Base-by-base conservation (phyloP, 441 rosid genomes). In the Mallotus japonicus region DNA sequence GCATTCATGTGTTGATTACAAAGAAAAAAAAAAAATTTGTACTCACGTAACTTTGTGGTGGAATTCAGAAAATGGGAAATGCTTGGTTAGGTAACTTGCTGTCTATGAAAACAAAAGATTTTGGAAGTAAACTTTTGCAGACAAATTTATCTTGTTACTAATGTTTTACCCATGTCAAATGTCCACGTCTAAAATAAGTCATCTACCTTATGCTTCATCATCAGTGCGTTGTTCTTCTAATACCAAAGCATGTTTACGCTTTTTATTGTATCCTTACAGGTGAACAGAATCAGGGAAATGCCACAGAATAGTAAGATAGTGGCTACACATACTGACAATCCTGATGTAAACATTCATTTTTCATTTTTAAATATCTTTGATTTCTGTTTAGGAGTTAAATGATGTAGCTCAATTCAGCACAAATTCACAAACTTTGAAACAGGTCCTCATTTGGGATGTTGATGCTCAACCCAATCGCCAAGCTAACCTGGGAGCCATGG, bases 401-500 rank as follows among this genome's bases (percentile, higher is more conserved):
- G 14, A 37, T 56, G 63, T 13, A 42, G 65, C 46, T 58, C n/a
- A 44, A 2, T 70, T 70, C 10, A 4, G 22, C 16, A 19, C 58
- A 37, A 40, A 19, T 37, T 57, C 1, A 44, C 10, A 8, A 69
- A 8, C 15, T 46, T 2, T 50, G 20, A 65, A 73, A 55, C 83
- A 93, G 97, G 95, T 93, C 68, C 92, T 93, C 81, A 87, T 93
- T 51, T 93, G 98, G 98, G 96, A 93, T 75, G 91, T 92, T 60
- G 98, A 93, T 72, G 83, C 95, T 58, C 98, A 93, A 81, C 96
- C 98, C 50, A 89, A 88, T 73, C 93, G 95, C 40, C 96, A 89
- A 77, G 93, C 96, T 72, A 90, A 88, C 61, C 85, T 83, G 76
- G 98, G 97, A 76, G 91, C 92, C n/a, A 72, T 88, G 22, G 76